These are phyloP conservation scores for Podospora pseudocomata DNA, from an alignment of 495 filamentous ascomycete genomes.

Conservation along the genomic window DNA sequence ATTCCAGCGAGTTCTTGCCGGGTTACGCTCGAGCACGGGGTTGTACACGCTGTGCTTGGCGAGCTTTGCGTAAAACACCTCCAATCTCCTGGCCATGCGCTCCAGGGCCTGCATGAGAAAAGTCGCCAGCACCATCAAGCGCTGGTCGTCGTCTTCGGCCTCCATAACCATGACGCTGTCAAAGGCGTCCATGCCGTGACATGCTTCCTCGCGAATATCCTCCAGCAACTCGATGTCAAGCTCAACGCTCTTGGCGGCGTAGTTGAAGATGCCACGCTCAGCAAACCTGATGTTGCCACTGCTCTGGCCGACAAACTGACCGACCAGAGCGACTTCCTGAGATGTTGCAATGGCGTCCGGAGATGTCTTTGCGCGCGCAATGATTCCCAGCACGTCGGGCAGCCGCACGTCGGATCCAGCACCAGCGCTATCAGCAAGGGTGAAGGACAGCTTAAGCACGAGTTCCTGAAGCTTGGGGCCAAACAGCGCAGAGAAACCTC, in stretches of 20 bases:
- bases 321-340: slow-evolving; percentile 46
- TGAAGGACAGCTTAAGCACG: slow-evolving; percentile 49
- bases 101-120: slow-evolving; percentile 50
- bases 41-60: slow-evolving; percentile 43
- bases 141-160: slow-evolving; percentile 22
- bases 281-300: slow-evolving; percentile 40
- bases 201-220: slow-evolving; percentile 49
- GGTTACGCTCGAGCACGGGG: slow-evolving; percentile 47
- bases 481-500: slow-evolving; percentile 48
- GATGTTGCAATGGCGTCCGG: slow-evolving; percentile 39
- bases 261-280: slow-evolving; percentile 46
- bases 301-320: slow-evolving; percentile 44
- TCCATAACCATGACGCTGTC: slow-evolving; percentile 38
- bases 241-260: slow-evolving; percentile 45
- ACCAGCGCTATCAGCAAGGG: slow-evolving; percentile 36
- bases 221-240: slow-evolving; percentile 48
- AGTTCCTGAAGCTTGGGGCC: slow-evolving; percentile 48
- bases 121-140: slow-evolving; percentile 39
- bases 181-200: slow-evolving; percentile 50
- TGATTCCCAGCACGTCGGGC: slow-evolving; percentile 48
- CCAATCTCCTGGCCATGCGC: slow-evolving; percentile 44
- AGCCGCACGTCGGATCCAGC: slow-evolving; percentile 34
- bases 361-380: slow-evolving; percentile 46
- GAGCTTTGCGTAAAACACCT: slow-evolving; percentile 47
- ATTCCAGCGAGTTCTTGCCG: slow-evolving; percentile 46